Evolutionary conservation across 225 moss, liverwort and hornwort species (phyloP), one percentile per base, ranked within the genome.

Genomic region (Pleurozium schreberi): DNA sequence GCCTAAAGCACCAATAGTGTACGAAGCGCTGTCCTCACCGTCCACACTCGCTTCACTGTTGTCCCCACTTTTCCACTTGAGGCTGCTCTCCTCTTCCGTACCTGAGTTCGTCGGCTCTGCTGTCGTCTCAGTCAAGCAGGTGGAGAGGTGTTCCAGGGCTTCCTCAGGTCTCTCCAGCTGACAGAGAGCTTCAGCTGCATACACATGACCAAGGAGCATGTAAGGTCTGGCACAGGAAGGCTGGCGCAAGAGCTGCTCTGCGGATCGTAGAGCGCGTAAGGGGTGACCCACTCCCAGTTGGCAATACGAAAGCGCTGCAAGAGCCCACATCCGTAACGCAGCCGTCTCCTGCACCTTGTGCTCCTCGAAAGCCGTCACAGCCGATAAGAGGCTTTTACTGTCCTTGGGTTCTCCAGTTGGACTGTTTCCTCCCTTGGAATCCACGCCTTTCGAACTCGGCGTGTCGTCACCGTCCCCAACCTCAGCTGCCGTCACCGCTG

Each of bases 1-100:
- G 7, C 96, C 95, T 84, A 96, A 86, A n/a, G 95, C 91, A 63
- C 95, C 92, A 62, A 95, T 91, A 43, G 92, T 86, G 82, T 93
- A 94, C 7, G 94, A 93, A n/a, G 92, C 89, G 42, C 92, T 65
- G 84, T 99, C 98, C 82, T 97, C 97, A 59, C 96, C 98, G 71
- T 99, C 98, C 80, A 94, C 94, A 84, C 98, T 99, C 21, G 95
- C 97, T 92, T 99, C 98, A 73, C 98, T 98, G 86, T 99, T 99
- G 84, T 97, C 96, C 61, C 97, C 97, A 86, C 95, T 95, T 87
- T 96, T 97, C 96, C 96, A 96, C 88, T 95, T 97, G 38, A 93
- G 89, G 83, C 76, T 92, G 88, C 93, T 95, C 88, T 96, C 97
- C 21, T 97, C 98, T 89, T 96, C 98, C 68, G 89, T 88, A 38